Evolutionary conservation across 179 eudicot species (phyloP), one percentile per base, ranked within the genome.

Genomic region (Beta corolliflora): DNA sequence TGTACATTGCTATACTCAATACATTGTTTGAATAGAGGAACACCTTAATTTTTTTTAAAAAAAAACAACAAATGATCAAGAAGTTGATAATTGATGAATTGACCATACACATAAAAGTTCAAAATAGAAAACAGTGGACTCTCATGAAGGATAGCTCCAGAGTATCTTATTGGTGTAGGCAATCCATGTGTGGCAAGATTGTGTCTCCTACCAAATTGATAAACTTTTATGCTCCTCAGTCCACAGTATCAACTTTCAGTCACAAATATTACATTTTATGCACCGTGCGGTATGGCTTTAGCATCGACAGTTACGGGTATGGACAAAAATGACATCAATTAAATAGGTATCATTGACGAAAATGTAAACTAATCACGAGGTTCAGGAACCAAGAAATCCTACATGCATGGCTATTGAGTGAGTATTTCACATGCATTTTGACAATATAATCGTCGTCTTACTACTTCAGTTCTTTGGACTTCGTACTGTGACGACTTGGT

Each of bases 171-270:
- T 73, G 63, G 61, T 54, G 41, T 53, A 73, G 60, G 63, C 77
- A 73, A 73, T 53, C 77, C 77, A 73, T 73, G 77, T 73, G 77
- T 23, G 41, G 21, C n/a, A 15, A 73, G 63, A 73, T 73, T 73
- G 31, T 73, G 77, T 73, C 63, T 54, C 77, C 61, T 54, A 73
- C 77, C 63, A 73, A 54, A 29, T 54, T 53, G 48, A 29, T 25
- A 71, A 73, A 16, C 5, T 45, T 69, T 69, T 1, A 18, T 69
- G 73, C 13, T 69, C 10, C 53, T 69, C 44, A 12, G 5, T 65
- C 5, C 7, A 5, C 6, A 59, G 5, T 18, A 8, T 65, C 69
- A 25, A 65, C 18, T 65, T 65, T 18, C 69, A 65, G 25, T 65
- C 44, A 13, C 14, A 9, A 65, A 65, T 41, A 65, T 25, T n/a